These are phyloP conservation scores for Phaeodactylum tricornutum DNA, from an alignment of 108 stramenopile genomes.

Conservation along the genomic window DNA sequence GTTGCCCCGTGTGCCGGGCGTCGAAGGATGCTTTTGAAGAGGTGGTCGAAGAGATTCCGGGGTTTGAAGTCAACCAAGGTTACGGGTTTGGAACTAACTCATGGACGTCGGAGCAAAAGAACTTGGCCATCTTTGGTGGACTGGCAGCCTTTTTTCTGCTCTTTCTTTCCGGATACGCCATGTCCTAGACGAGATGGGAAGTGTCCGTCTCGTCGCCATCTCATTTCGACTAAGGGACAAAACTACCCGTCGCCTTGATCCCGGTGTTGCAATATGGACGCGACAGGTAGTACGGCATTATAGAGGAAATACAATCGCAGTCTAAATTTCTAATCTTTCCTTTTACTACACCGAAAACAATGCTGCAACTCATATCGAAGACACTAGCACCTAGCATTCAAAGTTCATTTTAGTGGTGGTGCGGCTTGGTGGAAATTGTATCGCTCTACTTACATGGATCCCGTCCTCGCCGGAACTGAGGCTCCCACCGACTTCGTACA, in stretches of 20 bases:
- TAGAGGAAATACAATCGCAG: too few species aligned
- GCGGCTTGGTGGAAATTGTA: too few species aligned
- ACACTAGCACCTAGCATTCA: too few species aligned
- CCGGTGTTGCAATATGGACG: too few species aligned
- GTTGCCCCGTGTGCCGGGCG: conserved; percentile 87
- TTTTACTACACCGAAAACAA: background rate
- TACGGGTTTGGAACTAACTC: conserved; percentile 89
- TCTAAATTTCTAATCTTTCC: too few species aligned
- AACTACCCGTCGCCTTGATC: too few species aligned
- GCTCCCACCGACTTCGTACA: conserved; percentile 53
- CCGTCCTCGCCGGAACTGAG: background rate
- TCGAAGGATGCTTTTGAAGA: conserved; percentile 82
- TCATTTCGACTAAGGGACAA: too few species aligned
- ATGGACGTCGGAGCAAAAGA: conserved; percentile 85
- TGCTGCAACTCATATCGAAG: too few species aligned
- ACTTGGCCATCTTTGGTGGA: conserved; percentile 81
- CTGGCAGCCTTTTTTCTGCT: conserved; percentile 74
- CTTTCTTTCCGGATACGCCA: conserved; percentile 73
- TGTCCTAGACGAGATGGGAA: conserved; percentile 5
- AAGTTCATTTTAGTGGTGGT: too few species aligned
- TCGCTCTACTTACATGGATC: background rate
- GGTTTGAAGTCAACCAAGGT: conserved; percentile 89
- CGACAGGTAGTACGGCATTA: too few species aligned
- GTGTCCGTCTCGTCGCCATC: too few species aligned
- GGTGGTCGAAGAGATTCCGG: conserved; percentile 84